Percentiles rank a stretch among this genome's conserved stretches.
phyloP scores from a whole-genome alignment of 768 basidiomycete genomes.

The Boletus barrowsii region DNA sequence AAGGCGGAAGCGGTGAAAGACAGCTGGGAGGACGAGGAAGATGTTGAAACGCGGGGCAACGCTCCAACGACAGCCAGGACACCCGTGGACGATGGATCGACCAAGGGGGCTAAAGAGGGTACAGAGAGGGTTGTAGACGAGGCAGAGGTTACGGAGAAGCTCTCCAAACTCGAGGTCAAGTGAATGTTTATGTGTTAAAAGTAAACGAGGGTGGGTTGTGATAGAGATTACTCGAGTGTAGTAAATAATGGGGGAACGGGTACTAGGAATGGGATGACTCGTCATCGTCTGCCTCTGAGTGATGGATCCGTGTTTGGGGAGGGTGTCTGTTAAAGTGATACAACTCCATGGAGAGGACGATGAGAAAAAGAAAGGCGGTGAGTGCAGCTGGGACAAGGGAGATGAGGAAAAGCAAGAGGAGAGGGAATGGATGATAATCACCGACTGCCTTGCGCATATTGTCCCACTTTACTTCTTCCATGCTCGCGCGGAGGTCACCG shows the following conservation, averaged over 20 bases:
- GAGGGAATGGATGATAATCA: constrained; percentile 34
- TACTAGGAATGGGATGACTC: constrained; percentile 17
- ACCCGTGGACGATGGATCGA: neutral
- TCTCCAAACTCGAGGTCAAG: constrained; percentile 59
- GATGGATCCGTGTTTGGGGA: neutral
- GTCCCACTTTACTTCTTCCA: constrained; percentile 87
- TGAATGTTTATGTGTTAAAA: constrained; percentile 17
- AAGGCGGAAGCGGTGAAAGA: constrained; percentile 61
- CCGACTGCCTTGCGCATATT: constrained; percentile 83
- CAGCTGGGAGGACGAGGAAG: constrained; percentile 77
- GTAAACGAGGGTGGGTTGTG: neutral
- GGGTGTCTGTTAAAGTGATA: constrained; percentile 37
- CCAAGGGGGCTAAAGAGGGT: neutral
- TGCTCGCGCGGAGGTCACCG: constrained; percentile 74
- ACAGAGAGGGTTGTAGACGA: neutral
- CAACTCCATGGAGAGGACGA: constrained; percentile 69
- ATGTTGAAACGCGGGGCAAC: constrained; percentile 31
- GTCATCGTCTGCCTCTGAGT: constrained; percentile 3
- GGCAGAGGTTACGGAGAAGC: constrained; percentile 43
- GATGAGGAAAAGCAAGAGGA: neutral
- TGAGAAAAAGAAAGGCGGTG: constrained; percentile 62
- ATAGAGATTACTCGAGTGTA: constrained; percentile 15
- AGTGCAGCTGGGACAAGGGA: constrained; percentile 49
- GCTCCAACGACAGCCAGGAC: constrained; percentile 16
- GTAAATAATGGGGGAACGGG: constrained; percentile 1